Base-by-base conservation (phyloP, 2,329 filamentous ascomycete species). In the Lecanicillium sp. region DNA sequence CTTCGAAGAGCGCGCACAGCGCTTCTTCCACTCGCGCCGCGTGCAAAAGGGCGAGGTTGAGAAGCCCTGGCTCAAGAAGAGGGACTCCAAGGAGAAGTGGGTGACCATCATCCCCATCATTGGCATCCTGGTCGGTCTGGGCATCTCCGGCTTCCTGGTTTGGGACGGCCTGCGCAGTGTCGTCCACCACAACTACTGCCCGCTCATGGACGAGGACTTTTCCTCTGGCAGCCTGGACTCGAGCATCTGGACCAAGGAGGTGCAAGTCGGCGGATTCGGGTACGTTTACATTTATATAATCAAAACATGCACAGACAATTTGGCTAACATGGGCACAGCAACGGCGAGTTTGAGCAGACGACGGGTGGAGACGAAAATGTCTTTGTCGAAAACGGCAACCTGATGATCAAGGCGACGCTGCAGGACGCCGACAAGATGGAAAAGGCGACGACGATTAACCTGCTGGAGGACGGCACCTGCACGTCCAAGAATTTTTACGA, bases 31-130 rank as follows among this genome's bases (percentile, higher is more conserved):
- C 59, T 88, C 84, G 14, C 71, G 84, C 42, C 68, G 84, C 44
- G 74, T 90, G 25, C 74, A 71, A 55, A 86, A 87, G 56, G 84
- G 77, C 30, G 76, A 85, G 35, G 60, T 86, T 3, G 81, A 87
- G 56, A 82, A 85, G 62, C 83, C 86, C 11, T 92, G 87, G 87
- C 61, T 83, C 29, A 61, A 74, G n/a, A 81, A 79, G 55, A 78
- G 69, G 41, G 81, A 89, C 48, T 80, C 82, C 11, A 83, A 79
- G 57, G 84, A 90, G 69, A 92, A 87, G 65, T 92, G 86, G 86
- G 79, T 87, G 8, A 88, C 81, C 3, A 87, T 90, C 46, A 73
- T 94, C 41, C 86, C 86, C 3, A 55, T 88, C 30, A 56, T 87
- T 17, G 86, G 85, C 33, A 75, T 92, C 36, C 34, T 79, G 3